Base-by-base conservation (phyloP, 768 basidiomycete species). In the Boletus speciosus region DNA sequence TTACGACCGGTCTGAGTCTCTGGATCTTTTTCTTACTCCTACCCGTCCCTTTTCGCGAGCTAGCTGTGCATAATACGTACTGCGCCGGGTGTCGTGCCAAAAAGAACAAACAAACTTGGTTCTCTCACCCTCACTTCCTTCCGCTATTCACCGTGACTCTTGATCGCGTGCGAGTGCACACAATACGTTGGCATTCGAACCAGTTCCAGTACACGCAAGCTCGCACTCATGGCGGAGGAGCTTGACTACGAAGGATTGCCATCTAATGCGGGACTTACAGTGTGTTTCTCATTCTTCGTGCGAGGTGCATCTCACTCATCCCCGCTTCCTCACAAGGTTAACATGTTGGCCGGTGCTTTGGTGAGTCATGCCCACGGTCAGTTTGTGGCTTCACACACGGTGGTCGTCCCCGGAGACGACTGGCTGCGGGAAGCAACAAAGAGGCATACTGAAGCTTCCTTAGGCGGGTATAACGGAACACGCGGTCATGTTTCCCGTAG, bases 391-490 rank as follows among this genome's bases (percentile, higher is more conserved):
- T 43, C 47, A 25, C 35, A 53, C 53, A 52, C 45, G 34, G 19
- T 21, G 38, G 49, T 52, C 36, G 44, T 25, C 48, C 21, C 12
- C 23, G 31, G 43, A 25, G 12, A 23, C 41, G 27, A 34, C 37
- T 34, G 37, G 34, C 27, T 29, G 40, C 38, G 36, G 32, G 43
- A 34, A 31, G 35, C 15, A 38, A 49, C 35, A 10, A 19, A 6
- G 47, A 51, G 7, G 6, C 31, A 41, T 54, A 50, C 59, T 72
- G 21, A 70, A 27, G n/a, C 10, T 41, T 60, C 27, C 54, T 25
- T 69, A 96, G 94, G 97, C 97, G 63, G 97, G 97, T 56, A 98
- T 99, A 63, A 94, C 95, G 50, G 97, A 99, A 71, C 97, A 99
- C 75, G 90, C 94, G 31, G 93, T 97, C 69, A 98, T 99, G 89